These are phyloP conservation scores for Paramecium biaurelia DNA, from an alignment of 73 alveolate species.

Conservation along the genomic window DNA sequence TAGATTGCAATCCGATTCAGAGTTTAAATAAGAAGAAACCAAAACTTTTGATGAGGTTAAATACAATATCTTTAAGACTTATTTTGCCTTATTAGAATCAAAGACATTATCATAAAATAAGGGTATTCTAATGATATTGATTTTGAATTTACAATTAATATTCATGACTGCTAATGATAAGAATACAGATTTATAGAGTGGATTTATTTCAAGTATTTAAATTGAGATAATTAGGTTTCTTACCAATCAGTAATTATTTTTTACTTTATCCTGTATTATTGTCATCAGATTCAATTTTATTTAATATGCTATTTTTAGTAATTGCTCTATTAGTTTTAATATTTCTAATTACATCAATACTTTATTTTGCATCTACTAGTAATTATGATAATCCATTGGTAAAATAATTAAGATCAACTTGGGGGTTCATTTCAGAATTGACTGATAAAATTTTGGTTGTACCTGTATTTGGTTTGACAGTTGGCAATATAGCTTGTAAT, in stretches of 20 bases:
- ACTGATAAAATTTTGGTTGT: conserved; percentile 47
- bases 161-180: conserved; percentile 35
- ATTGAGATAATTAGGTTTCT: not conserved
- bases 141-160: conserved; percentile 31
- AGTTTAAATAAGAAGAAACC: not conserved
- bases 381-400: conserved; percentile 22
- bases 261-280: conserved; percentile 15
- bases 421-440: conserved; percentile 54
- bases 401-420: not conserved
- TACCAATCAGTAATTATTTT: conserved; percentile 29
- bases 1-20: not conserved
- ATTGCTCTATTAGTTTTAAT: not conserved
- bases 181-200: not conserved
- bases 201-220: not conserved
- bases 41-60: not conserved
- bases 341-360: not conserved
- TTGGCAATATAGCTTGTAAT: not conserved
- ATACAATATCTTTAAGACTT: not conserved
- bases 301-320: conserved; percentile 12
- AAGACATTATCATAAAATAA: not conserved
- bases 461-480: conserved; percentile 52
- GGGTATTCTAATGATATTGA: not conserved
- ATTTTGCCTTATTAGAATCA: not conserved
- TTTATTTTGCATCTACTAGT: not conserved
- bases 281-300: not conserved